phyloP scores from a whole-genome alignment of 768 basidiomycete genomes.

The Calocybe gangraenosa region DNA sequence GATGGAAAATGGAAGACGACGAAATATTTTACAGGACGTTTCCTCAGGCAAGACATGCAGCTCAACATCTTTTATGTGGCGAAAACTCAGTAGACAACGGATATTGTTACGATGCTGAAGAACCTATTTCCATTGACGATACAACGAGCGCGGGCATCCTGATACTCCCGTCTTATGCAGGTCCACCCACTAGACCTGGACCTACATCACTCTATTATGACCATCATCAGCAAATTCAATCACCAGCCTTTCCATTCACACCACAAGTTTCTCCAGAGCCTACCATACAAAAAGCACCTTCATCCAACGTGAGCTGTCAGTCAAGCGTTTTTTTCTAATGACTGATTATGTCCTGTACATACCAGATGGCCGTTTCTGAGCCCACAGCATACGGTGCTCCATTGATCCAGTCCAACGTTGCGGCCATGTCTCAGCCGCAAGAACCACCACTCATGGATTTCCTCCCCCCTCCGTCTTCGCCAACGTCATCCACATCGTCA shows the following conservation, averaged over 20 bases:
- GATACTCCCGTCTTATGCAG: neutral
- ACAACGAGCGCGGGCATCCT: neutral
- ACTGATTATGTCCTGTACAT: too few relatives aligned
- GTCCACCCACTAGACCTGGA: neutral
- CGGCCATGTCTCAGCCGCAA: constrained; percentile 8
- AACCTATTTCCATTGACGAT: neutral
- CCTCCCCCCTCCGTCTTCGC: constrained; percentile 13
- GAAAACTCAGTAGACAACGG: constrained; percentile 14
- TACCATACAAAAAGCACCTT: too few relatives aligned
- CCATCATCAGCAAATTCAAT: constrained; percentile 2
- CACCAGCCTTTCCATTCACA: constrained; percentile 2
- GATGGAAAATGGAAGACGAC: constrained; percentile 33
- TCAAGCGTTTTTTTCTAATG: too few relatives aligned
- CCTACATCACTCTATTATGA: neutral
- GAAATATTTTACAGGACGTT: constrained; percentile 35
- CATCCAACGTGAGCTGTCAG: too few relatives aligned
- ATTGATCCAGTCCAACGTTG: constrained; percentile 1
- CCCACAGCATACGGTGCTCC: neutral
- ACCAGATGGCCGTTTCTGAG: too few relatives aligned
- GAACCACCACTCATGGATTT: constrained; percentile 16
- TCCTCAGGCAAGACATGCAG: constrained; percentile 27
- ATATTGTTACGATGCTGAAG: constrained; percentile 10
- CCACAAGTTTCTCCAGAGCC: neutral
- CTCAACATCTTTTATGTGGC: constrained; percentile 11
- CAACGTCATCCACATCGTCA: constrained; percentile 3